Base-by-base conservation (phyloP, 306 rosid genomes). In the Acmispon strigosus region DNA sequence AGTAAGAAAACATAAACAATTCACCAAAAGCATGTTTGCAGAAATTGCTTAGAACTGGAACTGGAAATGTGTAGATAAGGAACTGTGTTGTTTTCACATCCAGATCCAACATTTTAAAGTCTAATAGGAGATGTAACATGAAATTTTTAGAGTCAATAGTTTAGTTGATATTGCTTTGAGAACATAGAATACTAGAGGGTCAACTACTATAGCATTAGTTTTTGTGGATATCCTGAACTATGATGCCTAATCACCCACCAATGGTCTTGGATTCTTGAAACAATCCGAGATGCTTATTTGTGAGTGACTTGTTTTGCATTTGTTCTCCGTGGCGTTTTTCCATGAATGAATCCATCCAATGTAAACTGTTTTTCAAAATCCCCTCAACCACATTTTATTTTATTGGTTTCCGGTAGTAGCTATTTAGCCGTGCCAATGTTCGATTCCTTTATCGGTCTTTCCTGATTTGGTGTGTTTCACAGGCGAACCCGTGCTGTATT, bases 401-500 rank as follows among this genome's bases (percentile, higher is more conserved):
- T 16, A 22, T 41, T 69, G 62, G 47, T 57, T 18, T 14, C 12
- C 22, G 10, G 56, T 29, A 19, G 47, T 45, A 62, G 56, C 41
- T 15, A 13, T 32, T 55, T 56, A 39, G 16, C 53, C 20, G 22
- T 34, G 71, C 37, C 10, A 24, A 22, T 7, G 37, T 58, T 22
- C 44, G 47, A 43, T 54, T 69, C 24, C 14, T 48, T 18, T 24
- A 20, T 19, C 0, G 39, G 73, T 41, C 8, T 62, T 51, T 45
- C 49, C 24, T 69, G 18, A 71, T 66, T 80, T 81, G 62, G 67
- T 63, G 66, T 62, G 50, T 34, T 48, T 53, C 41, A 59, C 83
- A 91, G 97, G 43, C 95, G 96, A 50, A 87, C 91, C 0, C 96
- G 97, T 50, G 84, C 72, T 15, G 68, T 80, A 20, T 91, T 94